Percentiles rank a stretch among this genome's conserved stretches.
Evolutionary conservation across 164 flowering plant species (phyloP).

Genomic region (Nelumbo lutea): DNA sequence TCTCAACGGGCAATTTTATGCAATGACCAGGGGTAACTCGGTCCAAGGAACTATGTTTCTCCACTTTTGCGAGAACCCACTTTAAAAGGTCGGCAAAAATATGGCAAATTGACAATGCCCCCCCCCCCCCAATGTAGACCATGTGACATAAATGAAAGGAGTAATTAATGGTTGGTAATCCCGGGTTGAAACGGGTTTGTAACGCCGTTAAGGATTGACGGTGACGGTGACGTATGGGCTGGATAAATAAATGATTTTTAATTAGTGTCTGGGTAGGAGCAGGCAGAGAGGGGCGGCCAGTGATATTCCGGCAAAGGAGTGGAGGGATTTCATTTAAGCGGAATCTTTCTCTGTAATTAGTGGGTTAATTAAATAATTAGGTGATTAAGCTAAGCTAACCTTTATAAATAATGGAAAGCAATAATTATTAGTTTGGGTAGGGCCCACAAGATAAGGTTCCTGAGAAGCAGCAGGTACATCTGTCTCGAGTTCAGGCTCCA

Average conservation of each 20-base stretch:
- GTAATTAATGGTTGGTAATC: not conserved
- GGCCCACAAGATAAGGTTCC: not conserved
- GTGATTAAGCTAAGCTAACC: not conserved
- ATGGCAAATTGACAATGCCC: no score
- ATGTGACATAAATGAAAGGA: not conserved
- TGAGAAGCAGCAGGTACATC: not conserved
- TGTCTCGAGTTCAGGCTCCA: not conserved
- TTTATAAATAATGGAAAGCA: not conserved
- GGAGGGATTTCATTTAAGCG: no score
- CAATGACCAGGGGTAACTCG: no score
- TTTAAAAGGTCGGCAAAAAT: no score
- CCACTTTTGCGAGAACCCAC: no score
- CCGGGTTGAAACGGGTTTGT: not conserved
- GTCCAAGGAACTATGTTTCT: no score
- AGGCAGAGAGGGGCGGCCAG: slow-evolving; percentile 7
- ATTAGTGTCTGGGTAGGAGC: slow-evolving; percentile 5
- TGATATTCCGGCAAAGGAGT: slow-evolving; percentile 2
- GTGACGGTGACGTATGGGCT: not conserved
- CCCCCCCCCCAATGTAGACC: not conserved
- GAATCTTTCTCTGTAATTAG: not conserved
- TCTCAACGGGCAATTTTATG: no score
- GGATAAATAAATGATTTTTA: not conserved
- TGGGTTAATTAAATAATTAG: no score
- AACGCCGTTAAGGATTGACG: not conserved
- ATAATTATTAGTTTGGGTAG: not conserved